Base-by-base conservation (phyloP, 305 asterid species). In the Fraxinus ornus region DNA sequence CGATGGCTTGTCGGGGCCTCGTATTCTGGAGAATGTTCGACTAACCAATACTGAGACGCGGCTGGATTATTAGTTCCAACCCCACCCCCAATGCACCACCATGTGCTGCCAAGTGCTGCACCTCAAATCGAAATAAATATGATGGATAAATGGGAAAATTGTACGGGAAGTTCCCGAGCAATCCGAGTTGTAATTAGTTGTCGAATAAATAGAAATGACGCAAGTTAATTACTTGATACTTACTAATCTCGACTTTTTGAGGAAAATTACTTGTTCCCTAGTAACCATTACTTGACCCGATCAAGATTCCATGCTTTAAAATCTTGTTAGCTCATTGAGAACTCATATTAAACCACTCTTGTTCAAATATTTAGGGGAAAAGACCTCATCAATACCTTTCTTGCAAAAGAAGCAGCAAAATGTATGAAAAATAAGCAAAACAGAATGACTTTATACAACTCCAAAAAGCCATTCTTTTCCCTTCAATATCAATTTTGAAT, bases 391-490 rank as follows among this genome's bases (percentile, higher is more conserved):
- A 60, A 21, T 68, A 68, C 75, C 13, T 86, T 87, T 78, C 89
- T 79, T 84, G 44, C 41, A 15, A 73, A 52, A 82, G 81, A 84
- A 83, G 89, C 80, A 79, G 82, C 39, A 66, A 78, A 55, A 5
- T 6, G 7, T 55, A 55, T 55, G 66, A 1, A n/a, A 8, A n/a
- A n/a, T 1, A 44, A 26, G 55, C 76, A 68, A 76, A 7, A 64
- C 64, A 57, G 94, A 86, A 90, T 91, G 86, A 76, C 86, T 89
- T 83, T 71, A 78, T 84, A 24, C 86, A 78, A 28, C 84, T 64
- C 62, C 81, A 21, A 13, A 86, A 93, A 89, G 93, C 83, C 89
- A 93, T 91, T 81, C 92, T 77, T 89, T 91, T 78, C 85, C 90
- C 84, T 79, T 52, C 39, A n/a, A 28, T 74, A 22, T 35, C 81